Percentiles rank a stretch among this genome's conserved stretches.
These are phyloP conservation scores for Grifola frondosa DNA, from an alignment of 1,284 basidiomycete genomes.

Conservation along the genomic window DNA sequence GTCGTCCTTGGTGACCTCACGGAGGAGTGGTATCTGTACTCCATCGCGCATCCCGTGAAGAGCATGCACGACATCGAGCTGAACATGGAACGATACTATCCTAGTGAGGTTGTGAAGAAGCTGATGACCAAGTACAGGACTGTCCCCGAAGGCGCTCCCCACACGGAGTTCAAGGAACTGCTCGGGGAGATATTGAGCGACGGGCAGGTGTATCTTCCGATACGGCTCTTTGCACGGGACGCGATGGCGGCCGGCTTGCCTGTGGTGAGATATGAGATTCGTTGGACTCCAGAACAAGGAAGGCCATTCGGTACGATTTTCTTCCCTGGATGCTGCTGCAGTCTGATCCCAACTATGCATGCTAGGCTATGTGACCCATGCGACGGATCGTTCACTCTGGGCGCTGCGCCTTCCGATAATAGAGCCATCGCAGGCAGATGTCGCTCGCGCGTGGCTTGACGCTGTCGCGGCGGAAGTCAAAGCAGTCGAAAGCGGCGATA, in stretches of 20 bases:
- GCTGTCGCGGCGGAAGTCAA: slow-evolving; percentile 43
- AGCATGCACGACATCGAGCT: slow-evolving; percentile 47
- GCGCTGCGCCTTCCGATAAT: slow-evolving; percentile 44
- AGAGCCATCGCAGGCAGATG: slow-evolving; percentile 38
- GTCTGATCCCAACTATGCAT: slow-evolving; percentile 19
- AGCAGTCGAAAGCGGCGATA: slow-evolving; percentile 36
- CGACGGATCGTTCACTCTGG: slow-evolving; percentile 55
- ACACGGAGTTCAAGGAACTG: slow-evolving; percentile 43
- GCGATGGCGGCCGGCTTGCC: slow-evolving; percentile 56
- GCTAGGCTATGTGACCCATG: slow-evolving; percentile 69
- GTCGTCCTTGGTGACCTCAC: slow-evolving; percentile 66
- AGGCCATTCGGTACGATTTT: slow-evolving; percentile 48
- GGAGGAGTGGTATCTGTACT: slow-evolving; percentile 79
- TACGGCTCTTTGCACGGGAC: slow-evolving; percentile 62
- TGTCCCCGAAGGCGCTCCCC: slow-evolving; percentile 36
- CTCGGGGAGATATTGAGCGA: slow-evolving; percentile 65
- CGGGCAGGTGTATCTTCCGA: slow-evolving; percentile 70
- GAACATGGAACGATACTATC: slow-evolving; percentile 66
- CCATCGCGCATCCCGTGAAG: slow-evolving; percentile 60
- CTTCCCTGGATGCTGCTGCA: slow-evolving; percentile 4
- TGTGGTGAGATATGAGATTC: slow-evolving; percentile 65
- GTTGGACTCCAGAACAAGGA: slow-evolving; percentile 63
- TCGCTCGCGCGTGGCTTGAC: slow-evolving; percentile 53
- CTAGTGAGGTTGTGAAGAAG: slow-evolving; percentile 41
- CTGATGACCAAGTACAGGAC: slow-evolving; percentile 47